Evolutionary conservation across 441 rosid genomes (phyloP).

Genomic region (Omphalea diandra): DNA sequence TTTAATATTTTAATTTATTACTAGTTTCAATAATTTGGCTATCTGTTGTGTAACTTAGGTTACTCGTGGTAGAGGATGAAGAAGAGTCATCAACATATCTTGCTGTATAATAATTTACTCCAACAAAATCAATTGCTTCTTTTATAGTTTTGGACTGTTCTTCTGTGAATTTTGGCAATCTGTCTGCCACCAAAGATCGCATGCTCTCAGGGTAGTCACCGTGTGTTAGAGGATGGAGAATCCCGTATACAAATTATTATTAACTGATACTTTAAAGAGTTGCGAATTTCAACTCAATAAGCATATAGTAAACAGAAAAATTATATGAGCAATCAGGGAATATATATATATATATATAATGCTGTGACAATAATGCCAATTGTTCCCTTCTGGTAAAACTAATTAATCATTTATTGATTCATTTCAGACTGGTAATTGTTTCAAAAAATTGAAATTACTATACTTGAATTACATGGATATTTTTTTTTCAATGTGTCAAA

Average conservation of each 20-base stretch:
- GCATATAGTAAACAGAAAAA: no score
- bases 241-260: no score
- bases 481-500: no score
- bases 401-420: no score
- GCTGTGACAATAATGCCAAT: constrained; percentile 16
- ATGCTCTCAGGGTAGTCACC: constrained; percentile 44
- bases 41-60: constrained; percentile 37
- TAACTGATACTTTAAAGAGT: no score
- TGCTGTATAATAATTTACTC: constrained; percentile 42
- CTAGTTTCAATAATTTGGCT: constrained; percentile 18
- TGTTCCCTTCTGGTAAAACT: constrained; percentile 24
- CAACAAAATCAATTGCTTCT: constrained; percentile 43
- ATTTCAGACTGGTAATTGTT: no score
- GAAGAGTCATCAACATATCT: constrained; percentile 27
- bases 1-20: no score
- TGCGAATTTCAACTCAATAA: no score
- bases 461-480: no score
- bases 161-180: constrained; percentile 36
- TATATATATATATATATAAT: no score
- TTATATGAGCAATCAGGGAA: no score
- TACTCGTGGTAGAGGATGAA: not conserved
- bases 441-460: no score
- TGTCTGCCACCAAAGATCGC: constrained; percentile 30
- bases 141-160: constrained; percentile 25
- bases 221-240: constrained; percentile 33